Conservation (phyloP, 345 rosid species). For the Eucalyptus globulus region DNA sequence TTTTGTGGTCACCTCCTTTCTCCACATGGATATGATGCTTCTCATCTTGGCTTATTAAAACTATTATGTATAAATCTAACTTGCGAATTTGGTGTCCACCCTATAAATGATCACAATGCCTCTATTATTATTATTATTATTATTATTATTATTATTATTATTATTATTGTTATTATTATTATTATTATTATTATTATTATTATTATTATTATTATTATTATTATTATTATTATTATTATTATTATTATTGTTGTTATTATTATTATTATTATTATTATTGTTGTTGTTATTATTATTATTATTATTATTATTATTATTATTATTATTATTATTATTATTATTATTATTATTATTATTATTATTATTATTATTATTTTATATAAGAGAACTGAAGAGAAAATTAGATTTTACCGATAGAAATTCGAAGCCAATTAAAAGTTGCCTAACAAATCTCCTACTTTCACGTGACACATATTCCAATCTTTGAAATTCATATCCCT, state of each 20-base stretch:
- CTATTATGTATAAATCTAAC: neutral
- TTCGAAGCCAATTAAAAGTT: neutral
- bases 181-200: neutral
- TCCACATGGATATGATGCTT: neutral
- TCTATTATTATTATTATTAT: no score
- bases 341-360: no score
- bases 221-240: neutral
- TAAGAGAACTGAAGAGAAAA: neutral
- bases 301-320: no score
- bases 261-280: no score
- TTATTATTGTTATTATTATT: neutral
- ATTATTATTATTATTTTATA: neutral
- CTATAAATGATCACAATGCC: neutral
- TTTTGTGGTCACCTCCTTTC: neutral
- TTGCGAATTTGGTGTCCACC: neutral
- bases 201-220: neutral
- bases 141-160: neutral
- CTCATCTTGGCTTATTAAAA: neutral
- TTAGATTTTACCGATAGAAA: neutral
- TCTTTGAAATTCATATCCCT: neutral
- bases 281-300: no score
- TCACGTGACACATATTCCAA: neutral
- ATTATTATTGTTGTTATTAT: no score
- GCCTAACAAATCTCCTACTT: neutral
- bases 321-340: no score